Conservation (phyloP, 768 basidiomycete genomes). For the Boletus insuetus region DNA sequence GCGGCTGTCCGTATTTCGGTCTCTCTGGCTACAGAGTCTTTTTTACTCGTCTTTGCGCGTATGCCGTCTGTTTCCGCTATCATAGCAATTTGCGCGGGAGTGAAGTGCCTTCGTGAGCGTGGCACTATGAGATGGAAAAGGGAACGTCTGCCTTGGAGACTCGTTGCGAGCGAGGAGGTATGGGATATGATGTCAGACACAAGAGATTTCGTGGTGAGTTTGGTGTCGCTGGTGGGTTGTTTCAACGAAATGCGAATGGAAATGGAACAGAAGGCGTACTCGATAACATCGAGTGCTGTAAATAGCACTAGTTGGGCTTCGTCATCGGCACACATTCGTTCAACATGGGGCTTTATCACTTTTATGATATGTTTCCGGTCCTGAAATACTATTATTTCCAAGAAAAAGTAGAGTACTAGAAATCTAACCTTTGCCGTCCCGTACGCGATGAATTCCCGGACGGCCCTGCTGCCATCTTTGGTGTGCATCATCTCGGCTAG, state of each 20-base stretch:
- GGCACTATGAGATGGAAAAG: conserved; percentile 83
- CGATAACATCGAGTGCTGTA: conserved; percentile 85
- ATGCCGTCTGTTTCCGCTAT: conserved; percentile 73
- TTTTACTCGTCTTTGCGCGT: conserved; percentile 80
- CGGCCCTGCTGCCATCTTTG: conserved; percentile 83
- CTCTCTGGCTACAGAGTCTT: conserved; percentile 57
- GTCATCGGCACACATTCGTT: conserved; percentile 84
- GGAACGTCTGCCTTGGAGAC: conserved; percentile 75
- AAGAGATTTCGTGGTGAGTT: conserved; percentile 78
- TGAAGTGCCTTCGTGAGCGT: conserved; percentile 82
- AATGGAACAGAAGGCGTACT: conserved; percentile 47
- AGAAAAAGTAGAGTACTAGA: neutral
- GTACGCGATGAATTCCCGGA: conserved; percentile 79
- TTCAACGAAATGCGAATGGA: neutral
- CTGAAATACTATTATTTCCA: conserved; percentile 31
- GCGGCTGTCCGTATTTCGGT: conserved; percentile 73
- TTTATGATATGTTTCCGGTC: conserved; percentile 92
- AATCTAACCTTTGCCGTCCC: conserved; percentile 74
- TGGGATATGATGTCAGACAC: conserved; percentile 63
- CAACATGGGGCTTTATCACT: conserved; percentile 83
- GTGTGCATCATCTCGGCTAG: conserved; percentile 94
- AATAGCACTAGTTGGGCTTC: conserved; percentile 90
- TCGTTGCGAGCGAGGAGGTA: conserved; percentile 54
- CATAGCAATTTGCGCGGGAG: conserved; percentile 69
- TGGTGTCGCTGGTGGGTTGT: conserved; percentile 70